Percentiles rank a stretch among this genome's conserved stretches.
Conservation (phyloP, 108 stramenopile genomes). For the Skeletonema tropicum region DNA sequence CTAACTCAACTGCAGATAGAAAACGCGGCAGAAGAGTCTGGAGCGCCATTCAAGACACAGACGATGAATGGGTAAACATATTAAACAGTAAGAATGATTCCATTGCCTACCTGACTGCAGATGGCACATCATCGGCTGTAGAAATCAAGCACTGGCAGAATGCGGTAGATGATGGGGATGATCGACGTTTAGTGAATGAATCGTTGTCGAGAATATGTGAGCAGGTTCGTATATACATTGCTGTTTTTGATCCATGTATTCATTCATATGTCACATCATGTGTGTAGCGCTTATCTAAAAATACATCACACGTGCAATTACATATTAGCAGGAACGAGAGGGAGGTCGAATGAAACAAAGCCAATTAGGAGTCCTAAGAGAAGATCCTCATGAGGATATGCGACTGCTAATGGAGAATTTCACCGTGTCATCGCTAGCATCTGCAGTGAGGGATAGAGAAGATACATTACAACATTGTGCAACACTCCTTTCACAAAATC, state of each 20-base stretch:
- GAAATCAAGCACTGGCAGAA: constrained; percentile 30
- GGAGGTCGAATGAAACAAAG: constrained; percentile 71
- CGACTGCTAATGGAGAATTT: constrained; percentile 87
- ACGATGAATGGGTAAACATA: constrained; percentile 9
- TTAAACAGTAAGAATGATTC: neutral
- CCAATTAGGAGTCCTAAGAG: constrained; percentile 77
- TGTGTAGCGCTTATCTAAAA: neutral
- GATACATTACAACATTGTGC: constrained; percentile 90
- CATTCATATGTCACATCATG: constrained; percentile 1
- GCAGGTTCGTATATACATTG: constrained; percentile 29
- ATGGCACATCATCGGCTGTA: constrained; percentile 2
- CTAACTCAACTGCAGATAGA: neutral
- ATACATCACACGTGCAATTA: neutral
- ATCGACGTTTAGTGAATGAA: constrained; percentile 26
- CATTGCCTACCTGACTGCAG: neutral
- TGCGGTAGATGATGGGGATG: constrained; percentile 39
- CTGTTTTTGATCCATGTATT: neutral
- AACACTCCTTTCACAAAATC: constrained; percentile 66
- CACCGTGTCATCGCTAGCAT: constrained; percentile 88
- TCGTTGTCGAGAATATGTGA: constrained; percentile 45
- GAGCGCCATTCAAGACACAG: constrained; percentile 13
- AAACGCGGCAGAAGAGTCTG: constrained; percentile 42
- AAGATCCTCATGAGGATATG: constrained; percentile 93
- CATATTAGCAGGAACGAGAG: constrained; percentile 61
- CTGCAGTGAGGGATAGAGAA: constrained; percentile 93